These are phyloP conservation scores for Rhodamnia rubescens DNA, from an alignment of 345 rosid genomes.

Conservation along the genomic window DNA sequence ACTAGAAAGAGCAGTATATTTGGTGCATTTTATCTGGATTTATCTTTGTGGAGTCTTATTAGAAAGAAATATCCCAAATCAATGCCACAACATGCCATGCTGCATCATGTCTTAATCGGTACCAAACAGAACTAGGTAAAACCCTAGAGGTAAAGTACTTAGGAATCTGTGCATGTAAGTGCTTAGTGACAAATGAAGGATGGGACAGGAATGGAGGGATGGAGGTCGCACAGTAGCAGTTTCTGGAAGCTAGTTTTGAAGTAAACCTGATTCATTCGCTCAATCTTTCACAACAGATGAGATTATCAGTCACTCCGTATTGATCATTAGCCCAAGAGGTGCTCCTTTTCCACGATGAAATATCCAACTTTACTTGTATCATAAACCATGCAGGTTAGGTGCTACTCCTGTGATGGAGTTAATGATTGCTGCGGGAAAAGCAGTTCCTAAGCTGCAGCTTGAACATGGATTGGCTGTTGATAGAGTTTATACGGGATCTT, in stretches of 20 bases:
- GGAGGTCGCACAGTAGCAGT: neutral
- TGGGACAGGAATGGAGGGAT: neutral
- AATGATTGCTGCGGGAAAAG: slow-evolving; percentile 90
- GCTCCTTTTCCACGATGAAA: neutral
- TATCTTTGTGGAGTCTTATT: neutral
- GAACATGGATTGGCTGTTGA: slow-evolving; percentile 95
- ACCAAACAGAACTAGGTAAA: neutral
- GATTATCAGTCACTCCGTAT: neutral
- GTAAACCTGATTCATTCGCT: neutral
- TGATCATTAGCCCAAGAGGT: neutral
- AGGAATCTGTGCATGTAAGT: neutral
- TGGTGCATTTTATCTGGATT: neutral
- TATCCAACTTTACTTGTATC: neutral
- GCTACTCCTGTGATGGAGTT: slow-evolving; percentile 92
- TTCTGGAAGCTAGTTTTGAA: neutral
- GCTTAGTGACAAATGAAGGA: neutral
- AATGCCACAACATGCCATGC: neutral
- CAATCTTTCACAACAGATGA: neutral
- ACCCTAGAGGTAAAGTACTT: neutral
- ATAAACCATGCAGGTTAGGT: slow-evolving; percentile 49
- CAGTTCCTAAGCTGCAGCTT: slow-evolving; percentile 82
- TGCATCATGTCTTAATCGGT: neutral
- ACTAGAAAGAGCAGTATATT: neutral
- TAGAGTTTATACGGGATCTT: slow-evolving; percentile 93
- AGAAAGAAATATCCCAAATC: neutral